Evolutionary conservation across 495 filamentous ascomycete species (phyloP).

Genomic region (Penicillium maclennaniae): DNA sequence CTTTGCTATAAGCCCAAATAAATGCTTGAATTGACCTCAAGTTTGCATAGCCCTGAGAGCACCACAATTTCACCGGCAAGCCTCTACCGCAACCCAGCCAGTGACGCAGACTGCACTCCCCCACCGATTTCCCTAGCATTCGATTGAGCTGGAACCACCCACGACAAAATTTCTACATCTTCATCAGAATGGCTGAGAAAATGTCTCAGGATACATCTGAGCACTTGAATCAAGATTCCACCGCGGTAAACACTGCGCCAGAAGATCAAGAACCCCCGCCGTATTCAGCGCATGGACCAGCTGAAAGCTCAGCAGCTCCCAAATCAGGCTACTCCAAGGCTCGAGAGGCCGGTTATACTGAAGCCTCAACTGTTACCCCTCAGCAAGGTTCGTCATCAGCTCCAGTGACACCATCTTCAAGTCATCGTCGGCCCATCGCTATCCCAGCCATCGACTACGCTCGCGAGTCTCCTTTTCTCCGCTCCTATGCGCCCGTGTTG

Average conservation of each 20-base stretch:
- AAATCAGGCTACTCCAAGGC: neutral
- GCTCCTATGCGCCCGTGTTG: constrained; percentile 27
- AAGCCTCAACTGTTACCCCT: too few relatives aligned
- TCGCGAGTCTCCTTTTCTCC: constrained; percentile 24
- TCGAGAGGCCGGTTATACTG: neutral
- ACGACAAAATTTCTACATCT: neutral
- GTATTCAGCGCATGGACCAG: neutral
- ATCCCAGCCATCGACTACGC: constrained; percentile 23
- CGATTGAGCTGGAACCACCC: neutral
- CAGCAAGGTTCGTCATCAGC: neutral
- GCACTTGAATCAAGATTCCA: neutral
- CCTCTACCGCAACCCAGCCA: neutral
- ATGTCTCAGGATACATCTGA: neutral
- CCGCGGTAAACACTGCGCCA: neutral
- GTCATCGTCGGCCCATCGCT: constrained; percentile 20
- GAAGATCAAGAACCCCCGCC: constrained; percentile 3
- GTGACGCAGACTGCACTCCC: neutral
- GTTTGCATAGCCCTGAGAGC: too few relatives aligned
- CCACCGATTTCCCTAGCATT: neutral
- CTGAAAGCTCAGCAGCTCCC: neutral
- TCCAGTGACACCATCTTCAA: neutral
- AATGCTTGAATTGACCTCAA: too few relatives aligned
- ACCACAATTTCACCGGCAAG: neutral
- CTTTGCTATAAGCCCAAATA: too few relatives aligned
- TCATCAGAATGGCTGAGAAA: constrained; percentile 1